Conservation (phyloP, 805 yeast species). For the Ascoidea asiatica region DNA sequence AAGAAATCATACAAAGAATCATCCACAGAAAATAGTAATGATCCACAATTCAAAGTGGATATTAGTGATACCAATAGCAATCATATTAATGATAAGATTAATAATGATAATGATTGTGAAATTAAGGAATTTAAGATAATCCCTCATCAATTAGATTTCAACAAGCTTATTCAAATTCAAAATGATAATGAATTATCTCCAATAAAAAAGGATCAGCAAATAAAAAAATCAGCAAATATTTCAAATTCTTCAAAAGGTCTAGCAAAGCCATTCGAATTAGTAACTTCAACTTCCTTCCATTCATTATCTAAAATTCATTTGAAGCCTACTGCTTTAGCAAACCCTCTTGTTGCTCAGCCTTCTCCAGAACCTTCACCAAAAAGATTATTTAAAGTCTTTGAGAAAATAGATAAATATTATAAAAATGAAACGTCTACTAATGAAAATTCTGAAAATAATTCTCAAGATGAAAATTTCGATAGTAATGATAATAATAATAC, state of each 20-base stretch:
- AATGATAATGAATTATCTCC: not conserved
- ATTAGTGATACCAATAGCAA: not conserved
- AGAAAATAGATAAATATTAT: not conserved
- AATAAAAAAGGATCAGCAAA: not conserved
- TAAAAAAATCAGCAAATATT: not conserved
- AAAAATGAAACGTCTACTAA: too few relatives aligned
- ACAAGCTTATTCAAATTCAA: not conserved
- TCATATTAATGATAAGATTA: not conserved
- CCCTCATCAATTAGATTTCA: not conserved
- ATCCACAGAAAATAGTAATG: not conserved
- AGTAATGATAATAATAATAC: not conserved
- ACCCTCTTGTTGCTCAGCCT: not conserved
- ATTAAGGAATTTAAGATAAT: too few relatives aligned
- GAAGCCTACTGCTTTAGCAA: not conserved
- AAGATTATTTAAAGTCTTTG: not conserved
- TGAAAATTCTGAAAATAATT: too few relatives aligned
- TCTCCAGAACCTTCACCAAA: not conserved
- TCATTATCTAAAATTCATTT: not conserved
- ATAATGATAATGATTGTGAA: too few relatives aligned
- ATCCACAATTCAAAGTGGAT: not conserved
- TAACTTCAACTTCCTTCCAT: not conserved
- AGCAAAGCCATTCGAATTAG: too few relatives aligned
- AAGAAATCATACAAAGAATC: slow-evolving; percentile 4
- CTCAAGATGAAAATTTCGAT: too few relatives aligned
- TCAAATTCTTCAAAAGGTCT: not conserved